Percentiles rank a stretch among this genome's conserved stretches.
These are phyloP conservation scores for Clonostachys rhizophaga DNA, from an alignment of 2,329 filamentous ascomycete genomes.

Conservation along the genomic window DNA sequence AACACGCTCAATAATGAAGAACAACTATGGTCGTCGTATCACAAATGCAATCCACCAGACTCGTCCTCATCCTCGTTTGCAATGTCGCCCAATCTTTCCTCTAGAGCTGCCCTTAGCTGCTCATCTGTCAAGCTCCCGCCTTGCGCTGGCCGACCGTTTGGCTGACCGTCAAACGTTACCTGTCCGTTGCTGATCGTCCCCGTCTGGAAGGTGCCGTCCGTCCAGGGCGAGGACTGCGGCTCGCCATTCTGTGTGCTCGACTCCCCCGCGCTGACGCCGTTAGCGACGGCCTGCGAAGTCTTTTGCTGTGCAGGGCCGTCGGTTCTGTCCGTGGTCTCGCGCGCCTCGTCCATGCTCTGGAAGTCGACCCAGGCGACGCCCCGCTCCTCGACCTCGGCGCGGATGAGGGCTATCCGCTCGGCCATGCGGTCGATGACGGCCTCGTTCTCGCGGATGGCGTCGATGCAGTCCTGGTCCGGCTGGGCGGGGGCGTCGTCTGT, in stretches of 20 bases:
- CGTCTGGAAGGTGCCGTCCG: conserved; percentile 59
- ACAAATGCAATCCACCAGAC: conserved; percentile 61
- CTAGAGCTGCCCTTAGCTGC: conserved; percentile 50
- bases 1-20: conserved; percentile 2
- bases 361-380: conserved; percentile 56
- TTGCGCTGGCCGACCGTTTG: conserved; percentile 7
- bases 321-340: conserved; percentile 15
- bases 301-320: conserved; percentile 1
- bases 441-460: conserved; percentile 71
- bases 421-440: conserved; percentile 63
- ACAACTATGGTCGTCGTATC: conserved; percentile 1
- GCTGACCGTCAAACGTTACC: conserved; percentile 33
- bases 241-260: conserved; percentile 2
- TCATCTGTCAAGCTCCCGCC: conserved; percentile 53
- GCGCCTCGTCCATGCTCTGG: conserved; percentile 36
- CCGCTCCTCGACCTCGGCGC: conserved; percentile 56
- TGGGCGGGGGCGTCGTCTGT: conserved; percentile 5
- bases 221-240: conserved; percentile 43
- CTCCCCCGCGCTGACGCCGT: conserved; percentile 9
- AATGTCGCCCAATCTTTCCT: conserved; percentile 45
- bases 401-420: conserved; percentile 59
- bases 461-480: conserved; percentile 65
- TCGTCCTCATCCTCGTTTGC: conserved; percentile 35
- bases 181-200: conserved; percentile 49
- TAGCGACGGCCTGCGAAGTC: not conserved